Base-by-base conservation (phyloP, 345 rosid species). In the Acer yangbiense region DNA sequence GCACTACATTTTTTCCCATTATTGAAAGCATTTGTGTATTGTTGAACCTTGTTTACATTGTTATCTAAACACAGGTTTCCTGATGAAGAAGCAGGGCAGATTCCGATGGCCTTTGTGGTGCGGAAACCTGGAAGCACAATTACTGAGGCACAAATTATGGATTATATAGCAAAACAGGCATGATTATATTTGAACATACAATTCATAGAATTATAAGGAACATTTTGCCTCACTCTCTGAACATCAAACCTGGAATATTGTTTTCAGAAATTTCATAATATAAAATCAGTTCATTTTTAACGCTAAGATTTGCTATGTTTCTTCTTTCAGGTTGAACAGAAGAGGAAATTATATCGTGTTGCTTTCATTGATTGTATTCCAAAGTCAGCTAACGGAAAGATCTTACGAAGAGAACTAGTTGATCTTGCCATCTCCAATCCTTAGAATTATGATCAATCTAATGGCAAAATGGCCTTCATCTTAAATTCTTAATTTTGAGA, bases 61-160 rank as follows among this genome's bases (percentile, higher is more conserved):
- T 4, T 57, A 57, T 57, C 61, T 48, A 3, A 17, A 57, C 18
- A 16, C 87, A 94, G 97, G 81, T 92, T 87, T 41, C 97, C 98
- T 25, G 98, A 94, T 77, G 94, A 91, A 88, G 96, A 89, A 77
- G 93, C 97, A 61, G 98, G 97, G 12, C 84, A 94, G 82, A 91
- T 94, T 72, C 97, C 98, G 43, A 92, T 94, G 93, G 98, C 94
- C n/a, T 92, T 79, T 82, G 83, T 94, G 74, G 98, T 92, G 83
- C 91, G 94, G 69, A 91, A 88, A 83, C 88, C 90, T n/a, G 93
- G 92, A 77, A 84, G 85, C 81, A 82, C 78, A 52, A 70, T 91
- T 72, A 86, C 82, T 9, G 94, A 82, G 20, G 87, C 87, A 46
- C 82, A 91, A 80, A 67, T 91, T 69, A 74, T 94, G 86, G 94